Conservation (phyloP, 139 green algal genomes). For the Nannochloris sp. region DNA sequence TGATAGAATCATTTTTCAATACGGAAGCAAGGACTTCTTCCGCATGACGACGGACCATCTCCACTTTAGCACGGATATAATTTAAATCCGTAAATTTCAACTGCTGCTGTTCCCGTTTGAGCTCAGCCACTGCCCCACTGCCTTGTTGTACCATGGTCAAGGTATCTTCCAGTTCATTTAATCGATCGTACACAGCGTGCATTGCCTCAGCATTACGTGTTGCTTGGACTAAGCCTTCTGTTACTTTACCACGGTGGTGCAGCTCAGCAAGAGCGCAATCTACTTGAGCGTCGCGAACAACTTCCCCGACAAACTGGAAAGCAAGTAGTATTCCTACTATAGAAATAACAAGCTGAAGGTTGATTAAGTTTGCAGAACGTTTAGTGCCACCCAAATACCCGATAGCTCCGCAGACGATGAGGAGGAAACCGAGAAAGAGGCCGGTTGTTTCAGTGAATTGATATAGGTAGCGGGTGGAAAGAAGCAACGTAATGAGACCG, state of each 20-base stretch:
- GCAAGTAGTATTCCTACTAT: constrained; percentile 38
- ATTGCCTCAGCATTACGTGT: constrained; percentile 28
- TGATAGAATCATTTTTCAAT: constrained; percentile 35
- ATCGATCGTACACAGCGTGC: constrained; percentile 27
- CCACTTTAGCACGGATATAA: constrained; percentile 35
- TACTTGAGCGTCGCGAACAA: constrained; percentile 15
- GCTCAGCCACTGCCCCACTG: constrained; percentile 20
- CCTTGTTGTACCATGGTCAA: constrained; percentile 30
- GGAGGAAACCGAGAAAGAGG: constrained; percentile 15
- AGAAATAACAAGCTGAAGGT: constrained; percentile 23
- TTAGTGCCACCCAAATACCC: constrained; percentile 21
- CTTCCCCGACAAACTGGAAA: constrained; percentile 33
- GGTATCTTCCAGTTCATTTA: constrained; percentile 50
- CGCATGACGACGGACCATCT: constrained; percentile 28
- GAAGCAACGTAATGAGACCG: constrained; percentile 22
- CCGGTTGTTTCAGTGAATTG: constrained; percentile 15
- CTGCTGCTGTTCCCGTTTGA: constrained; percentile 27
- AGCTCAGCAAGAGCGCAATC: constrained; percentile 52
- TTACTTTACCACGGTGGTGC: constrained; percentile 14
- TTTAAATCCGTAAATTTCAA: constrained; percentile 20
- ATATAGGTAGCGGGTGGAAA: constrained; percentile 10
- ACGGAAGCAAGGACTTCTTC: constrained; percentile 27
- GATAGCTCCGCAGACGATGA: not conserved
- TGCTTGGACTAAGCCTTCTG: constrained; percentile 5
- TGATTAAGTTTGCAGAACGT: constrained; percentile 6